phyloP scores from a whole-genome alignment of 768 basidiomycete species.

The Suillus cothurnatus region DNA sequence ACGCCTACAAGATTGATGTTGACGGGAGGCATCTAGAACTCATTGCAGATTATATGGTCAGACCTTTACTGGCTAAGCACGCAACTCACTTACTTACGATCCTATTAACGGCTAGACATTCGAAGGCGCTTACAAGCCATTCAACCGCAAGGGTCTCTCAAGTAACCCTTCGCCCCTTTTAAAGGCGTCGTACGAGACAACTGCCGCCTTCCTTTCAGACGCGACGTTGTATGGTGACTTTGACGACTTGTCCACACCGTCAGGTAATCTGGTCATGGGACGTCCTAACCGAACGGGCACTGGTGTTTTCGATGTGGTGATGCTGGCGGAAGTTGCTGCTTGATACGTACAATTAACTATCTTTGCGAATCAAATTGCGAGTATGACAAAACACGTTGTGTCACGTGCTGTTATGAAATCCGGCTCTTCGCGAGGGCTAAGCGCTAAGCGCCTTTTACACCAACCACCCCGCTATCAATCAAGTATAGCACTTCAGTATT shows the following conservation, averaged over 20 bases:
- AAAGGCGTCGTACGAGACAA: constrained; percentile 98
- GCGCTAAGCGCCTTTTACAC: constrained; percentile 2
- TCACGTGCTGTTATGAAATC: constrained; percentile 21
- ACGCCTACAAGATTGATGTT: constrained; percentile 94
- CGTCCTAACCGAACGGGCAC: constrained; percentile 91
- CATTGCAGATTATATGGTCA: constrained; percentile 99
- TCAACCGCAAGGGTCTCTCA: constrained; percentile 94
- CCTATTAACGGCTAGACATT: constrained; percentile 68
- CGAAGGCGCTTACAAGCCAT: constrained; percentile 97
- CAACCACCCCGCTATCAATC: constrained; percentile 12
- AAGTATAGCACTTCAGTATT: constrained; percentile 4
- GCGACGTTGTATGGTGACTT: constrained; percentile 95
- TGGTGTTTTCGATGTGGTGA: constrained; percentile 88
- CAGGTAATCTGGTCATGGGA: constrained; percentile 90
- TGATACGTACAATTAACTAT: constrained; percentile 16
- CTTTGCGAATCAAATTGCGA: no score
- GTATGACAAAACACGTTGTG: constrained; percentile 13
- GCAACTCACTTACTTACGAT: not conserved
- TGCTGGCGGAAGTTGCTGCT: constrained; percentile 40
- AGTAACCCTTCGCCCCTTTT: constrained; percentile 93
- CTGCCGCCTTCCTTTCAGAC: constrained; percentile 89
- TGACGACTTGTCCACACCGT: constrained; percentile 88
- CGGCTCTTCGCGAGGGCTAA: not conserved
- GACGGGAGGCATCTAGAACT: constrained; percentile 92
- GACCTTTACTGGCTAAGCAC: constrained; percentile 24